phyloP scores from a whole-genome alignment of 2,329 filamentous ascomycete species.

The Arthrobotrys musiformis region DNA sequence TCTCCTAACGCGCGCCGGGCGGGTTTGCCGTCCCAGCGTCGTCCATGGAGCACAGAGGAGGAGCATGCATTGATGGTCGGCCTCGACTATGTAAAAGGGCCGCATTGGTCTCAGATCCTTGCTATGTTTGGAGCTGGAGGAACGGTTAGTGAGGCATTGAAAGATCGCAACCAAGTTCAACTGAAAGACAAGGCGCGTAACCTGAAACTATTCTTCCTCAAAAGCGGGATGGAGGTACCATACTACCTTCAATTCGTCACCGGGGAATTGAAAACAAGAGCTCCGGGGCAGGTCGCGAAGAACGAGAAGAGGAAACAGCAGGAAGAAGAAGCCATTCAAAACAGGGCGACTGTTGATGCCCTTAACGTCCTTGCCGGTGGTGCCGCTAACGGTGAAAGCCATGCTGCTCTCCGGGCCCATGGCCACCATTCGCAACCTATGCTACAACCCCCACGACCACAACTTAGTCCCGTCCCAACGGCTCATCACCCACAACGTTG shows the following conservation, averaged over 20 bases:
- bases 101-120: constrained; percentile 92
- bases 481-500: constrained; percentile 47
- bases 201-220: constrained; percentile 88
- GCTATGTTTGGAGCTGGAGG: constrained; percentile 83
- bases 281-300: constrained; percentile 77
- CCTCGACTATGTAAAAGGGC: constrained; percentile 86
- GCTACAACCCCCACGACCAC: constrained; percentile 37
- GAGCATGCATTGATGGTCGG: constrained; percentile 90
- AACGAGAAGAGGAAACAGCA: constrained; percentile 64
- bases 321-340: constrained; percentile 53
- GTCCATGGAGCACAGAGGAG: constrained; percentile 88
- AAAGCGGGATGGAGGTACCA: constrained; percentile 89
- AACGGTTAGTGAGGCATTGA: constrained; percentile 81
- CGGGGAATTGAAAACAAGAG: constrained; percentile 85
- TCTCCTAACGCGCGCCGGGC: constrained; percentile 68
- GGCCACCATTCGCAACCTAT: constrained; percentile 36
- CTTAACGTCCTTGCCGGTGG: constrained; percentile 51
- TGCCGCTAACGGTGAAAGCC: constrained; percentile 6
- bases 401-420: constrained; percentile 21
- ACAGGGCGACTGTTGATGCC: constrained; percentile 50
- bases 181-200: constrained; percentile 93
- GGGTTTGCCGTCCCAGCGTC: constrained; percentile 70
- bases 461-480: constrained; percentile 32
- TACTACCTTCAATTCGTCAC: constrained; percentile 88
- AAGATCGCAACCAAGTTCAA: constrained; percentile 89